A percentile compares a stretch with the other conserved stretches of the same genome.
phyloP scores from a whole-genome alignment of 768 basidiomycete genomes.

The Collybia nuda region DNA sequence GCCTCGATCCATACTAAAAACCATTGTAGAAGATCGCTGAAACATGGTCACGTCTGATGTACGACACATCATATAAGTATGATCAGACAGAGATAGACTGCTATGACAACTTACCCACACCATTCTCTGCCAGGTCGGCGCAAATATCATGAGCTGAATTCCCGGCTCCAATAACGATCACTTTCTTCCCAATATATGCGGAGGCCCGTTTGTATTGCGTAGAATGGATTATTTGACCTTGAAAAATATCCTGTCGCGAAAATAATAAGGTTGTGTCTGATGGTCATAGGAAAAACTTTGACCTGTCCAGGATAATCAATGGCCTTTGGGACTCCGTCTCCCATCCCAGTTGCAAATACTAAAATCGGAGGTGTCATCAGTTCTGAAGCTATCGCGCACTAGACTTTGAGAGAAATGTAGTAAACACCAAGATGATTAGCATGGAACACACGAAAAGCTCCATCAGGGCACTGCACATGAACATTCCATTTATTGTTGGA shows the following conservation, averaged over 20 bases:
- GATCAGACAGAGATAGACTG: no score
- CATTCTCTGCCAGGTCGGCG: conserved; percentile 41
- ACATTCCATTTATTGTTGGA: conserved; percentile 41
- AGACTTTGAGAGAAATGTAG: no score
- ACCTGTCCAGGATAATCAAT: conserved; percentile 45
- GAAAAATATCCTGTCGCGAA: conserved; percentile 48
- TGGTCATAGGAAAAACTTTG: not conserved
- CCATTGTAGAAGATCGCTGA: conserved; percentile 46
- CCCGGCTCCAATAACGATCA: conserved; percentile 65
- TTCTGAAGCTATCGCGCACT: no score
- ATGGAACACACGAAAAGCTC: conserved; percentile 32
- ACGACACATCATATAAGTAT: not conserved
- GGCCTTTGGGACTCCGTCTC: conserved; percentile 50
- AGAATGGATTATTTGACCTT: conserved; percentile 66
- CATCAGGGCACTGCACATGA: conserved; percentile 32
- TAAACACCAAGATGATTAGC: no score
- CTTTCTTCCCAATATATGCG: conserved; percentile 68
- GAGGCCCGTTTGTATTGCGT: conserved; percentile 48
- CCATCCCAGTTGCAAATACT: conserved; percentile 51
- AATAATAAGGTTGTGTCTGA: not conserved
- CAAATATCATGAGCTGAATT: conserved; percentile 58
- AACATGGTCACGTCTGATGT: conserved; percentile 53
- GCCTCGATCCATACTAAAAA: conserved; percentile 16
- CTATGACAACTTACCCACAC: conserved; percentile 35
- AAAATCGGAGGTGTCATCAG: no score